Base-by-base conservation (phyloP, 2,329 filamentous ascomycete species). In the Neonectria neomacrospora region DNA sequence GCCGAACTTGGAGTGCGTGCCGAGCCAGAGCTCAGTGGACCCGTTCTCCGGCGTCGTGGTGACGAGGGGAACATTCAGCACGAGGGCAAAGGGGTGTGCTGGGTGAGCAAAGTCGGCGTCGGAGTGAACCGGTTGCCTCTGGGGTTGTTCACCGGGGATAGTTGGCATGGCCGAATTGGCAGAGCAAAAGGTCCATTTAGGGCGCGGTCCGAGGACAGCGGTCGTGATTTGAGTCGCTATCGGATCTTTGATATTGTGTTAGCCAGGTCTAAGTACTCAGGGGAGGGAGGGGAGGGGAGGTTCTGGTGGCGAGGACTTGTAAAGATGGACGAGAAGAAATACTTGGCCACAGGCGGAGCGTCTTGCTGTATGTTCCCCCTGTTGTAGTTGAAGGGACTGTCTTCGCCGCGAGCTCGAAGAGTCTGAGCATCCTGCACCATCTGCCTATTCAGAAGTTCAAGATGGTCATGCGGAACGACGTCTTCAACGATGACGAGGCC, bases 341-440 rank as follows among this genome's bases (percentile, higher is more conserved):
- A 83, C 45, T 84, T 74, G 0, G 77, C 74, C 0, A 83, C 81
- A 2, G 85, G 81, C 0, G 85, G 86, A 0, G 87, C 80, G 66
- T 89, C 86, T 71, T 90, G 88, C 65, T 90, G 87, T 34, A 89
- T 78, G 65, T 89, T 90, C 1, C 85, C 86, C 51, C 82, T 82
- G 69, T 89, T 89, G 71, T 89, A 89, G 67, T 90, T 90, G 78
- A 84, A 90, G 0, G 85, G 86, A 0, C 83, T 82, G 16, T 86
- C 80, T 20, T 87, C 81, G 2, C 86, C 85, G 32, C 79, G 76
- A 1, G 77, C 78, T 60, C 85, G 84, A 2, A 90, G 77, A 3
- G 74, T 70, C 2, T 78, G 79, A 1, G 87, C 87, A 71, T 90
- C 88, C 48, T 84, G 37, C 1, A 86, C 80, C 88, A 90, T 90